Percentiles rank a stretch among this genome's conserved stretches.
These are phyloP conservation scores for Xylaria palmicola DNA, from an alignment of 495 filamentous ascomycete genomes.

Conservation along the genomic window DNA sequence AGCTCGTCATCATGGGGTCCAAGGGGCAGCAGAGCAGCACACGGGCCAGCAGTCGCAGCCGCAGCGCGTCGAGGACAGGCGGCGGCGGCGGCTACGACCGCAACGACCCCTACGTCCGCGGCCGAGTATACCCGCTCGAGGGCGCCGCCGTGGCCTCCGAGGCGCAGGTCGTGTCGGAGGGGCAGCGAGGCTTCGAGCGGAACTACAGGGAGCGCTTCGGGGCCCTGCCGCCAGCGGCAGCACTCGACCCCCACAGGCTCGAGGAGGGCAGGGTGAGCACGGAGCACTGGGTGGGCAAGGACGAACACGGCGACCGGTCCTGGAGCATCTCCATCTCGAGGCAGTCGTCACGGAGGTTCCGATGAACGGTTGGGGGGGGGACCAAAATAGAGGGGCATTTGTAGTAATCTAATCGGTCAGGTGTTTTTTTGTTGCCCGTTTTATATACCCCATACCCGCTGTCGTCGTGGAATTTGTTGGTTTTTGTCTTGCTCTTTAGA, in stretches of 20 bases:
- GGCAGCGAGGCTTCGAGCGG: conserved; percentile 15
- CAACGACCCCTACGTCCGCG: conserved; percentile 8
- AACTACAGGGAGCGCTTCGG: conserved; percentile 10
- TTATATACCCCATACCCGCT: conserved; percentile 4
- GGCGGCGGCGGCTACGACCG: not conserved
- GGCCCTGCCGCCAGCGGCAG: not conserved
- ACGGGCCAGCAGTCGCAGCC: not conserved
- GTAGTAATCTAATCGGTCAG: no score
- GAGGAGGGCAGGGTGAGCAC: not conserved
- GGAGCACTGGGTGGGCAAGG: not conserved
- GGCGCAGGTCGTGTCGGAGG: conserved; percentile 16
- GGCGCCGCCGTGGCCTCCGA: not conserved
- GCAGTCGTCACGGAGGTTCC: conserved; percentile 4
- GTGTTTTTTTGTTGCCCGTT: not conserved
- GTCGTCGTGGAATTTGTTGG: conserved; percentile 1
- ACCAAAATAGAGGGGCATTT: not conserved
- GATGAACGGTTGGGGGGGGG: no score
- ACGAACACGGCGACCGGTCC: not conserved
- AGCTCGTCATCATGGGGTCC: conserved; percentile 10
- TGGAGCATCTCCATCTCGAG: conserved; percentile 2
- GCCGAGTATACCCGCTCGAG: conserved; percentile 10
- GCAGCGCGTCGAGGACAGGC: not conserved
- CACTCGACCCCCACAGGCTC: no score
- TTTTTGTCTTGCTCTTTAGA: not conserved
- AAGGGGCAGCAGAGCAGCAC: not conserved